A percentile compares a stretch with the other conserved stretches of the same genome.
Conservation (phyloP, 2,329 filamentous ascomycete genomes). For the Arthrinium puccinioides region DNA sequence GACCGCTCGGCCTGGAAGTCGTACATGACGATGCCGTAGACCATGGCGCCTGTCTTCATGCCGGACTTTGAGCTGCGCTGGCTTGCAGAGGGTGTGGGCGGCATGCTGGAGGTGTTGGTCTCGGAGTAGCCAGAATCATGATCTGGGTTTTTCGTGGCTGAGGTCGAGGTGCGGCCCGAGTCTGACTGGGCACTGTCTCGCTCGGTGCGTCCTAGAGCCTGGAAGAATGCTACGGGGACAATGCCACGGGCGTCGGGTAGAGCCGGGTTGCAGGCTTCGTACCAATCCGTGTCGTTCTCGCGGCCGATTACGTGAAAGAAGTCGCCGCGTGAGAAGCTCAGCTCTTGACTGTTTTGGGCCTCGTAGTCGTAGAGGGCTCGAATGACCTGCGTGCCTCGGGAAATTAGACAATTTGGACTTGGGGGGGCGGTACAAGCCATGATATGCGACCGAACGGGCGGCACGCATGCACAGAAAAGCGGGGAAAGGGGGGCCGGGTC, state of each 20-base stretch:
- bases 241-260: slow-evolving; percentile 81
- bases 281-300: slow-evolving; percentile 93
- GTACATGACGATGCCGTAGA: slow-evolving; percentile 95
- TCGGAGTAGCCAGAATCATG: slow-evolving; percentile 92
- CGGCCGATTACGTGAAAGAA: slow-evolving; percentile 97
- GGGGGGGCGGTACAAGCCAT: too few relatives aligned
- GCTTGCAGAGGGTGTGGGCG: slow-evolving; percentile 25
- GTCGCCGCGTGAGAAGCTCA: slow-evolving; percentile 90
- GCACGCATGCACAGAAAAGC: not conserved
- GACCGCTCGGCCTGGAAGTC: slow-evolving; percentile 91
- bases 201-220: slow-evolving; percentile 85
- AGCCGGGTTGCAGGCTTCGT: slow-evolving; percentile 94
- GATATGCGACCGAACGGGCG: too few relatives aligned
- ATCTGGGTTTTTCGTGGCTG: slow-evolving; percentile 54
- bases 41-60: slow-evolving; percentile 67
- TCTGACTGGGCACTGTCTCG: slow-evolving; percentile 75
- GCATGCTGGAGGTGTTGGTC: slow-evolving; percentile 21
- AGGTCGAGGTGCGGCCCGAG: slow-evolving; percentile 37
- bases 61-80: slow-evolving; percentile 44
- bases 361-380: slow-evolving; percentile 92
- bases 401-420: slow-evolving; percentile 10
- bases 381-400: slow-evolving; percentile 62
- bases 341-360: slow-evolving; percentile 67
- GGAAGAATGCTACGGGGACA: slow-evolving; percentile 91
- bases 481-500: too few relatives aligned